Base-by-base conservation (phyloP, 495 filamentous ascomycete genomes). In the Xylaria telfairii region DNA sequence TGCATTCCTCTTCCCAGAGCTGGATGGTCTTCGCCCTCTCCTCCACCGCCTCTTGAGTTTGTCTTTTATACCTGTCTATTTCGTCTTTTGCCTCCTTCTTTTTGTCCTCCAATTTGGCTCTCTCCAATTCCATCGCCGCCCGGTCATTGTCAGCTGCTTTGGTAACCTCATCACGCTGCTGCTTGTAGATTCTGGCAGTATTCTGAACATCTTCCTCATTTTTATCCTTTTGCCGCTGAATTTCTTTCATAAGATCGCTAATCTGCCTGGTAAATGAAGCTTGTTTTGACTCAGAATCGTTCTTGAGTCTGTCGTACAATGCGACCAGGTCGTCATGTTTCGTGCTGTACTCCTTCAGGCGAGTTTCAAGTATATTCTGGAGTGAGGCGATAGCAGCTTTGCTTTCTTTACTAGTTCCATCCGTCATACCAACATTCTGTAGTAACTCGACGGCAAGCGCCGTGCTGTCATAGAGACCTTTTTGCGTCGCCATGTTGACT, bases 401-500 rank as follows among this genome's bases (percentile, higher is more conserved):
- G 28, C 8, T n/a, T 6, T 3, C 4, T 2, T 19, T 17, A 7
- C 6, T 17, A 37, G 13, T 7, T 39, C 19, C 17, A 0, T 24
- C 34, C 19, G 1, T 3, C 32, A 8, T 9, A 0, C 37, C 34
- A 42, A 49, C 3, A 64, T 26, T 3, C 34, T 34, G 46, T 42
- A 47, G 0, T 4, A 68, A 0, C 9, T 19, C 9, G 19, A 1
- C 3, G 19, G 56, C 15, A 37, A 69, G 6, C 30, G 12, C 42
- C 17, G 17, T 8, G 28, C 21, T 37, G 19, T 69, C 56, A 32
- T 21, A 49, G 42, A 46, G 32, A n/a, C 0, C 8, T 7, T n/a
- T 7, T 41, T 62, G 39, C 8, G 12, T 30, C 24, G 39, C 67
- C 67, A 61, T 69, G 9, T 47, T 69, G 46, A 42, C 19, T 69